phyloP scores from a whole-genome alignment of 2,329 filamentous ascomycete genomes.

The Botryosphaeria dothidea region DNA sequence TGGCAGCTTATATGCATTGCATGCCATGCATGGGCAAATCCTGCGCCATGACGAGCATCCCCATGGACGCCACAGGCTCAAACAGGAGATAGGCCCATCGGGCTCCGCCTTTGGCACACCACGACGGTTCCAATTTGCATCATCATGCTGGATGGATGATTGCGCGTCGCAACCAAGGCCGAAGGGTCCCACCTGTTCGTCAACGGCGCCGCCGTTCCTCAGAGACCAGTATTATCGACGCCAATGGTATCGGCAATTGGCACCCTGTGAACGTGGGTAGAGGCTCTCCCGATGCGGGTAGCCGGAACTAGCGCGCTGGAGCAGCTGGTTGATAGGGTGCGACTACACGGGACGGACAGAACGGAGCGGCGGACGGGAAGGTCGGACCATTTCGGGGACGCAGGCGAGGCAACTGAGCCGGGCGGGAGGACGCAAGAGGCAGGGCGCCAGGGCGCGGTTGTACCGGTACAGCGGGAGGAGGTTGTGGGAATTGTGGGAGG shows the following conservation, averaged over 20 bases:
- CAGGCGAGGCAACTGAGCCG: constrained; percentile 10
- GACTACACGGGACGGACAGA: neutral
- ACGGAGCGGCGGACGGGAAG: neutral
- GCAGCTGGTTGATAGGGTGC: neutral
- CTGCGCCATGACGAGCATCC: constrained; percentile 9
- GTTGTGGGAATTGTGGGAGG: neutral
- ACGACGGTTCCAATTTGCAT: neutral
- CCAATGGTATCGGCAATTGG: neutral
- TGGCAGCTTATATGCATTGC: constrained; percentile 19
- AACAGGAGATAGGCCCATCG: neutral
- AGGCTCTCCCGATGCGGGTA: neutral
- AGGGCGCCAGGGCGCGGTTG: neutral
- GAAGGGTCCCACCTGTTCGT: neutral
- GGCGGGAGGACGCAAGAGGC: constrained; percentile 1
- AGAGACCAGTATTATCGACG: neutral
- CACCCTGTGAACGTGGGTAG: neutral
- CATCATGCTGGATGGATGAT: neutral
- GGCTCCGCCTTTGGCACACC: neutral
- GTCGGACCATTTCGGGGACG: neutral
- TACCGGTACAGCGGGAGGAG: neutral
- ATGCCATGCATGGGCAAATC: constrained; percentile 15
- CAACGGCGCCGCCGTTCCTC: neutral
- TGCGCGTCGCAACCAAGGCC: constrained; percentile 9
- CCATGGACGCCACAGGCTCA: neutral
- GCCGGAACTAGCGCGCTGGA: neutral